Conservation (phyloP, 2,329 filamentous ascomycete genomes). For the Scytalidium lignicola region DNA sequence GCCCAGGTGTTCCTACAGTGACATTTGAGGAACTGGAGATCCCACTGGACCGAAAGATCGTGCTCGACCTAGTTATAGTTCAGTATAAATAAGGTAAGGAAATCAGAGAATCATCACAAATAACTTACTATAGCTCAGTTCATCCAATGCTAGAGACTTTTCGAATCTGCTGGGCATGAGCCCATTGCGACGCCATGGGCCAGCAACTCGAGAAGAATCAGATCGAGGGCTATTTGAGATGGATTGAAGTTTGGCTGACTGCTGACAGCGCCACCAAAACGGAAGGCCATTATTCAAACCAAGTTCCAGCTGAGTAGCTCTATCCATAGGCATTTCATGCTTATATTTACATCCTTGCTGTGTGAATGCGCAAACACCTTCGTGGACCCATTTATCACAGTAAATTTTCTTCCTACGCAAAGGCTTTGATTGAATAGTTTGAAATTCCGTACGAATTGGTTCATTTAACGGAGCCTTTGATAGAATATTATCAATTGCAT, state of each 20-base stretch:
- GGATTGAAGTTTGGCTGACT: conserved; percentile 19
- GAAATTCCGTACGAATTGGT: background rate
- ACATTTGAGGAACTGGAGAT: background rate
- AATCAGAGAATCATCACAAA: no score
- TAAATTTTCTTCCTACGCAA: conserved; percentile 56
- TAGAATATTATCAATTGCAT: background rate
- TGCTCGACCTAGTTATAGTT: background rate
- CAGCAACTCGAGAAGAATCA: background rate
- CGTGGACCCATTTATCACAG: conserved; percentile 86
- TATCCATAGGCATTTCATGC: conserved; percentile 79
- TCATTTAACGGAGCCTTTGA: background rate
- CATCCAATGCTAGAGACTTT: background rate
- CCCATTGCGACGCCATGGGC: no score
- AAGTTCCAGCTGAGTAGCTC: conserved; percentile 58
- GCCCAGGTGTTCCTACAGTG: background rate
- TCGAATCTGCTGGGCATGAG: no score
- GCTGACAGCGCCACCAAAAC: conserved; percentile 38
- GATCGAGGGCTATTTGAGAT: background rate
- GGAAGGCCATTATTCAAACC: conserved; percentile 66
- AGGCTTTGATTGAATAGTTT: background rate
- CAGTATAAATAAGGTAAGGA: no score
- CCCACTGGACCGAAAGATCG: background rate
- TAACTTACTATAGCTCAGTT: background rate
- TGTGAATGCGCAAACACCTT: conserved; percentile 77
- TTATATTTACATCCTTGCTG: conserved; percentile 86